Evolutionary conservation across 106 monocot genomes (phyloP).

Genomic region (Chionographis japonica): DNA sequence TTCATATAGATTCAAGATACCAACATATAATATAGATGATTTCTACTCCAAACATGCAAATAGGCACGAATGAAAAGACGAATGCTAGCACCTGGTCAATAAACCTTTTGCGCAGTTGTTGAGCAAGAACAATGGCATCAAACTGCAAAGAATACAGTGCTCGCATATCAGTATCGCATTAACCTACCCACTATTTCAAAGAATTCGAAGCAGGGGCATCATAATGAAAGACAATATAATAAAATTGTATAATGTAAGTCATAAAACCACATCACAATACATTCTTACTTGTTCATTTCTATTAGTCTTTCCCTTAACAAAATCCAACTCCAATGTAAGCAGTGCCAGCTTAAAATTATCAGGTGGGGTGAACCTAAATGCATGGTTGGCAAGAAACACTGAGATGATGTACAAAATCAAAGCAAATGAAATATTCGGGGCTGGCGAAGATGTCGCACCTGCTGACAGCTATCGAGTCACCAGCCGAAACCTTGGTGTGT

Average conservation of each 20-base stretch:
- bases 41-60: too few species aligned
- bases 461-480: constrained; percentile 62
- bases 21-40: too few species aligned
- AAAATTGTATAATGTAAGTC: not conserved
- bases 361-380: constrained; percentile 56
- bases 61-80: not conserved
- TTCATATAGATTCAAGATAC: too few species aligned
- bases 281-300: constrained; percentile 61
- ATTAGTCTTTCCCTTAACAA: constrained; percentile 62
- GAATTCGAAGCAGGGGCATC: not conserved
- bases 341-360: constrained; percentile 75
- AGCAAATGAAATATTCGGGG: not conserved
- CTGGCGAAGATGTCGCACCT: constrained; percentile 33
- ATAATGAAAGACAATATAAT: not conserved
- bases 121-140: constrained; percentile 85
- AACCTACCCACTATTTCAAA: not conserved
- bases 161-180: not conserved
- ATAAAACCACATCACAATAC: not conserved
- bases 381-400: not conserved
- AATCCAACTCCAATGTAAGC: constrained; percentile 81
- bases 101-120: constrained; percentile 75
- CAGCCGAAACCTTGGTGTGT: constrained; percentile 70
- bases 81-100: constrained; percentile 52
- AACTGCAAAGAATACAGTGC: constrained; percentile 40
- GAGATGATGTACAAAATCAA: constrained; percentile 3